Base-by-base conservation (phyloP, 257 asterid genomes). In the Gynochthodes officinalis region DNA sequence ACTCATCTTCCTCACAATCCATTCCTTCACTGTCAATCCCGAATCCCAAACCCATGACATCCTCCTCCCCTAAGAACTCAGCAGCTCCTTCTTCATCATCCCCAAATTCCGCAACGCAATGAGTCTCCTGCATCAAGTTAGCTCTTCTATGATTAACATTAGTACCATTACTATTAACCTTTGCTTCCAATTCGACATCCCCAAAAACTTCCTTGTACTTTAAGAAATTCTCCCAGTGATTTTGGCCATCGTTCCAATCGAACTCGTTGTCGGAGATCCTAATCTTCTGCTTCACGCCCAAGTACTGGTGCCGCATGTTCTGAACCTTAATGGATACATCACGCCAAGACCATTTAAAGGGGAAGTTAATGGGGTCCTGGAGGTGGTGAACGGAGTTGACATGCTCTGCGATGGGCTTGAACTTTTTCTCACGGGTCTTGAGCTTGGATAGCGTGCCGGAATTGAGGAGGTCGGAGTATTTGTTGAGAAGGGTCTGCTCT, bases 341-440 rank as follows among this genome's bases (percentile, higher is more conserved):
- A 64, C 98, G 97, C 99, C 99, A 94, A 12, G 96, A 82, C 99
- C 99, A 94, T 74, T 84, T 91, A 84, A 91, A 94, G 61, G 97
- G 97, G 86, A 83, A 94, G 71, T 84, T 80, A 73, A 86, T 55
- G 5, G 99, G 93, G 82, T 94, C 95, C 18, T 71, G 88, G 9
- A 84, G 83, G 68, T 94, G 96, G 85, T 94, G 98, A 49, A 85
- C 74, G 61, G 95, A 72, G 76, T 91, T 94, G 40, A 94, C 98
- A 73, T 94, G 89, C 62, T 94, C 98, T 0, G 99, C 95, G 44
- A 94, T 85, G 52, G 99, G 99, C 87, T 89, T 90, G 96, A 91
- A 89, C 75, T 94, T 94, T 43, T 89, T 94, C 85, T 94, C 99
- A 44, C 98, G 79, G 72, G 99, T 94, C 86, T 86, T 94, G 64